Base-by-base conservation (phyloP, 2,329 filamentous ascomycete species). In the Aspergillus pseudoviridinutans region DNA sequence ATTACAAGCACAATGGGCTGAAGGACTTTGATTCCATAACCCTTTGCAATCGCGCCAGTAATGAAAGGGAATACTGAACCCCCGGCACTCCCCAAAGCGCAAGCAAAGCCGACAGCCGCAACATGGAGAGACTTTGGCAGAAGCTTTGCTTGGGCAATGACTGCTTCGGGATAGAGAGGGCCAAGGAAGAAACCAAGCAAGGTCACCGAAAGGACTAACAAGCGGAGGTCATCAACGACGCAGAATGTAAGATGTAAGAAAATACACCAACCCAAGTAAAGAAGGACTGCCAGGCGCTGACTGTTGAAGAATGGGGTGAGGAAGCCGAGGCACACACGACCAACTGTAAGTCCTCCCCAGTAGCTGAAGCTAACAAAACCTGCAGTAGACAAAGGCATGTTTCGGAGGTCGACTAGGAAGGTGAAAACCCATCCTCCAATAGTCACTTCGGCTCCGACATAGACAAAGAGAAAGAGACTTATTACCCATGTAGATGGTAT, bases 281-380 rank as follows among this genome's bases (percentile, higher is more conserved):
- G 61, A 3, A 79, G 73, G 53, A 87, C 80, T 50, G 84, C 82
- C 12, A 82, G 70, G 66, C 86, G 89, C 74, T 92, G 89, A 4
- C 27, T 29, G 1, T 89, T 88, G 20, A 91, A 77, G 2, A 81
- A 78, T 6, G 85, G 84, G 2, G 90, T 92, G 3, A 91, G 76
- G 64, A 92, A 92, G 0, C 88, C 88, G 14, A 94, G 76, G 0
- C 85, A 70, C 6, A 92, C 78, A 2, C 90, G 79, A 0, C 90
- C 90, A 0, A 90, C 69, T 0, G 90, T 91, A 62, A 92, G 79
- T 0, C 90, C 90, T 35, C 89, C 82, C 91, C 91, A 94, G 76
- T 92, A 93, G 0, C 87, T 85, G 0, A 88, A 91, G 1, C 84
- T 86, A 0, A 83, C 84, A 72, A 92, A 82, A 2, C 89, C 89